phyloP scores from a whole-genome alignment of 1,139 yeast species.

The Kluyveromyces sp. region DNA sequence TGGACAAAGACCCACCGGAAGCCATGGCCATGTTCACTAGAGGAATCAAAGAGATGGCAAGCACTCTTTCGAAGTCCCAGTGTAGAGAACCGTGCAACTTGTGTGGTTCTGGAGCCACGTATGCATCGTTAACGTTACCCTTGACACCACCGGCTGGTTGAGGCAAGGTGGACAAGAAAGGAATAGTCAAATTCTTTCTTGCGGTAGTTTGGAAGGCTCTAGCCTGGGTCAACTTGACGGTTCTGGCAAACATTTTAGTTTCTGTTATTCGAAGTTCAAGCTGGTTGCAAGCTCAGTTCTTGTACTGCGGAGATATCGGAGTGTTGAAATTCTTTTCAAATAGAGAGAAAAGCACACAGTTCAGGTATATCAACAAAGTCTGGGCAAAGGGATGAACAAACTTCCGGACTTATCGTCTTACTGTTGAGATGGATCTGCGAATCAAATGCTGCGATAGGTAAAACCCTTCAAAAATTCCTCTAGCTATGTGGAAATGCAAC shows the following conservation, averaged over 20 bases:
- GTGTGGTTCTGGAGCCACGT: constrained; percentile 48
- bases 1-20: constrained; percentile 44
- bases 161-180: constrained; percentile 46
- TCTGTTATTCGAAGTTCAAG: background rate
- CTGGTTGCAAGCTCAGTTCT: too few relatives aligned
- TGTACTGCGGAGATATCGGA: background rate
- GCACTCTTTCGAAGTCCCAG: constrained; percentile 63
- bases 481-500: too few relatives aligned
- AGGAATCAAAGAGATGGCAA: constrained; percentile 57
- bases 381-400: too few relatives aligned
- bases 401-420: too few relatives aligned
- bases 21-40: constrained; percentile 56
- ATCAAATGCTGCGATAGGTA: too few relatives aligned
- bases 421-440: too few relatives aligned
- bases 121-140: constrained; percentile 74
- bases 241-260: constrained; percentile 4
- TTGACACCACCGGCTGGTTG: constrained; percentile 73
- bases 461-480: too few relatives aligned
- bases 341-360: background rate
- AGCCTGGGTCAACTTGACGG: constrained; percentile 9
- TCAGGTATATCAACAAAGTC: background rate
- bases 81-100: constrained; percentile 60
- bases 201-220: constrained; percentile 31
- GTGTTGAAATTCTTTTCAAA: background rate
- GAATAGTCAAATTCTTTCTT: constrained; percentile 33